Conservation (phyloP, 805 yeast genomes). For the Kregervanrija delftensis region DNA sequence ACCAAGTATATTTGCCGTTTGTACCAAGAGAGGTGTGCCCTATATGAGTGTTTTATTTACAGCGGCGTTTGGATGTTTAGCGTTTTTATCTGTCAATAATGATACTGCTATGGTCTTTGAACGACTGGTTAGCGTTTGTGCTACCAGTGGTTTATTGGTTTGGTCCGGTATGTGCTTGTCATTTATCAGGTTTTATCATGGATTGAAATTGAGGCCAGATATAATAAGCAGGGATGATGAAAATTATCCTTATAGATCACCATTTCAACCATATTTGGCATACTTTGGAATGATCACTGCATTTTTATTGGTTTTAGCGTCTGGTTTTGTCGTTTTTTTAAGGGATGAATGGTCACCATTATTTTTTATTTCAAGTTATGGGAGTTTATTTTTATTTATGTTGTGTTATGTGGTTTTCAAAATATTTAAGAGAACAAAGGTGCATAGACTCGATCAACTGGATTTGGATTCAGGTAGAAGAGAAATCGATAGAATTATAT, state of each 20-base stretch:
- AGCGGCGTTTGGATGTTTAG: constrained; percentile 51
- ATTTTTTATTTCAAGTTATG: constrained; percentile 48
- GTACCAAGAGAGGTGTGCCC: constrained; percentile 67
- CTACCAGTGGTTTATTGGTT: constrained; percentile 70
- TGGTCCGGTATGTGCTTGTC: constrained; percentile 68
- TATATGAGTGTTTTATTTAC: constrained; percentile 61
- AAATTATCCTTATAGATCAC: constrained; percentile 49
- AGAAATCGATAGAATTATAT: constrained; percentile 71
- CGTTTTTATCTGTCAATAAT: constrained; percentile 53
- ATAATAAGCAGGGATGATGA: constrained; percentile 47
- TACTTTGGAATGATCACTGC: constrained; percentile 41
- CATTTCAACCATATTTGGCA: constrained; percentile 50
- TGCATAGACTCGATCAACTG: constrained; percentile 63
- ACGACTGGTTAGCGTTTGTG: constrained; percentile 57
- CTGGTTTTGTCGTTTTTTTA: constrained; percentile 48
- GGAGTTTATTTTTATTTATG: constrained; percentile 39
- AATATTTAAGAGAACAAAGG: constrained; percentile 51
- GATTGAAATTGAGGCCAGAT: constrained; percentile 48
- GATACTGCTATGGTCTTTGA: constrained; percentile 58
- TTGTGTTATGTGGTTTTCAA: constrained; percentile 44
- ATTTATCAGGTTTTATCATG: constrained; percentile 47
- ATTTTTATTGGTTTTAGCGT: constrained; percentile 33
- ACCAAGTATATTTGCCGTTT: constrained; percentile 52
- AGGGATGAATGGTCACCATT: constrained; percentile 41
- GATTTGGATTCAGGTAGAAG: constrained; percentile 82